Evolutionary conservation across 805 yeast species (phyloP), one percentile per base, ranked within the genome.

Genomic region (Suhomyces prunicola): DNA sequence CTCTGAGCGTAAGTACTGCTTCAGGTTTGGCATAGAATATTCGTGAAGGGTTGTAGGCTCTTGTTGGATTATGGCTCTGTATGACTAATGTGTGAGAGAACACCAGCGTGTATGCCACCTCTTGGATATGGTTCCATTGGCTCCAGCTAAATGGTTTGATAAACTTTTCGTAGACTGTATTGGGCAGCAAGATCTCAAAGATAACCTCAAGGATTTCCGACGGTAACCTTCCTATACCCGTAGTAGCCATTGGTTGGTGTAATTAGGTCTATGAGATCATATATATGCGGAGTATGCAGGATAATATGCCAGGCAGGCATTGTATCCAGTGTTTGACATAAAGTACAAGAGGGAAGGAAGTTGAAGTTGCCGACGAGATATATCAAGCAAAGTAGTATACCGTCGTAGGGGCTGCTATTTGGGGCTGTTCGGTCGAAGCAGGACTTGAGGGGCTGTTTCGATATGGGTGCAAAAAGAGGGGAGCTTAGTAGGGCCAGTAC

Each of bases 121-220:
- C 46, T 33, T 52, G 57, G 35, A 55, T 9, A 10, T 31, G 33
- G 36, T 23, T 35, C 29, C 52, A 51, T n/a, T 29, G 39, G 7
- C 29, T 22, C 50, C 54, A 48, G 7, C 24, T 33, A 29, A 47
- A 52, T 10, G 44, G 47, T 17, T 45, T 42, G n/a, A 58, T 45
- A 39, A 58, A 48, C 53, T 56, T 56, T 9, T 44, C 50, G 44
- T 50, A 58, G 26, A 58, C 23, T 9, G 24, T 27, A 35, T 52
- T 47, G 5, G 56, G 53, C 12, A 45, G 10, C 12, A 56, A 19
- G 24, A 33, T 41, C 10, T 41, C n/a, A 17, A 58, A 54, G 19
- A 58, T 49, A 19, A 10, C 15, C 9, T 26, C 39, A 15, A 54
- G 19, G 23, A 58, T 29, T 44, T 58, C 61, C 2, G n/a, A 23